These are phyloP conservation scores for Leishmania mexicana DNA, from an alignment of 208 protist species.

Conservation along the genomic window DNA sequence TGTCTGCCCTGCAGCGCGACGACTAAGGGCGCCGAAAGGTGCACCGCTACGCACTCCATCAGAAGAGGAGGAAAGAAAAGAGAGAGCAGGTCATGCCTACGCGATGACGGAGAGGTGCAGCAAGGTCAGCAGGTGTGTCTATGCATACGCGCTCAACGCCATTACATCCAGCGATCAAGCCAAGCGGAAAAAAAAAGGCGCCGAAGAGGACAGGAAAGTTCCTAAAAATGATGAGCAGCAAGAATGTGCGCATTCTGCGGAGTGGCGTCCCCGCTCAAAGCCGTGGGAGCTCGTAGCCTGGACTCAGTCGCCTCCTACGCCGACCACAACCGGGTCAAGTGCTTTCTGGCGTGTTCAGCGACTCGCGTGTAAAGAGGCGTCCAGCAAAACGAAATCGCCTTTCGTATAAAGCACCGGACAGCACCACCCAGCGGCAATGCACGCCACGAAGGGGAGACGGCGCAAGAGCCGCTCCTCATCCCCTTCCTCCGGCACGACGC, in stretches of 20 bases:
- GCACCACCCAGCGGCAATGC: not conserved
- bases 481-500: not conserved
- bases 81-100: not conserved
- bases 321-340: not conserved
- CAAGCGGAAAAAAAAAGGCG: not conserved
- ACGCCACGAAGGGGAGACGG: not conserved
- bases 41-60: not conserved
- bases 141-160: not conserved
- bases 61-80: not conserved
- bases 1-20: not conserved
- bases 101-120: not conserved
- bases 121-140: not conserved
- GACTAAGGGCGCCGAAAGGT: not conserved
- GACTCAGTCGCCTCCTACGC: not conserved
- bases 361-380: not conserved
- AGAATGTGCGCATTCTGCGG: not conserved
- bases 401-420: not conserved
- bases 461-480: not conserved
- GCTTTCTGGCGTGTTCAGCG: not conserved
- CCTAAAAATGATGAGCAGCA: not conserved
- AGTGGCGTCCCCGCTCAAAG: not conserved
- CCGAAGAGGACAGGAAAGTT: not conserved
- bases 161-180: not conserved
- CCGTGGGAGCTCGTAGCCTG: not conserved
- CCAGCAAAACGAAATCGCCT: not conserved